Evolutionary conservation across 2,329 filamentous ascomycete genomes (phyloP), one percentile per base, ranked within the genome.

Genomic region (Tolypocladium sp.): DNA sequence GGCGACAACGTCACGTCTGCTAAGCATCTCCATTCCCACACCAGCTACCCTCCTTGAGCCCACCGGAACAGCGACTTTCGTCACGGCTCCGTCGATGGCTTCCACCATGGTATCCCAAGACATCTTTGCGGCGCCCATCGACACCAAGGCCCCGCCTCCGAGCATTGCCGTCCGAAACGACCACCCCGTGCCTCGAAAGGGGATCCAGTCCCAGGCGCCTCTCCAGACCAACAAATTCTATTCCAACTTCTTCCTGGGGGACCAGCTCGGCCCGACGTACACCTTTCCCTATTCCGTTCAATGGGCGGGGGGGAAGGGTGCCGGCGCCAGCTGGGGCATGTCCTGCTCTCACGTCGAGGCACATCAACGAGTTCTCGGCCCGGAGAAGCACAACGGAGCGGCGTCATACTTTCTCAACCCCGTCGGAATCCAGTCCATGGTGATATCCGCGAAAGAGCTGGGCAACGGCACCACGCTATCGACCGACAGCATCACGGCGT

Each of bases 211-310:
- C 20, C 65, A 72, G 1, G 69, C 70, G 0, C 84, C 87, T 4
- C 74, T 90, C 53, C 78, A 84, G 56, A 93, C 90, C 30, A 93
- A 92, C 77, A 92, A 90, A 68, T 92, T 92, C 70, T 91, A 90
- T 66, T 81, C 87, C 65, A 94, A 94, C 67, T 85, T 94, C 63
- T 91, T 91, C 70, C 78, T 97, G 0, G 88, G 86, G 5, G 80
- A 80, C 51, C 91, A 96, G 71, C 82, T 79, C 5, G 81, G 82
- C 8, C 82, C 87, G 0, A 80, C 86, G 0, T 96, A 88, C 74
- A 87, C 89, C 0, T 87, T 92, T 68, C 92, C 89, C 1, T 92
- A 92, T 68, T 82, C 84, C 3, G 69, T 92, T 22, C 74, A 81
- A 22, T 92, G 88, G 87, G 80, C 81, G 3, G 85, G 82, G 63